These are phyloP conservation scores for Tolypocladium sp. DNA, from an alignment of 2,329 filamentous ascomycete species.

Conservation along the genomic window DNA sequence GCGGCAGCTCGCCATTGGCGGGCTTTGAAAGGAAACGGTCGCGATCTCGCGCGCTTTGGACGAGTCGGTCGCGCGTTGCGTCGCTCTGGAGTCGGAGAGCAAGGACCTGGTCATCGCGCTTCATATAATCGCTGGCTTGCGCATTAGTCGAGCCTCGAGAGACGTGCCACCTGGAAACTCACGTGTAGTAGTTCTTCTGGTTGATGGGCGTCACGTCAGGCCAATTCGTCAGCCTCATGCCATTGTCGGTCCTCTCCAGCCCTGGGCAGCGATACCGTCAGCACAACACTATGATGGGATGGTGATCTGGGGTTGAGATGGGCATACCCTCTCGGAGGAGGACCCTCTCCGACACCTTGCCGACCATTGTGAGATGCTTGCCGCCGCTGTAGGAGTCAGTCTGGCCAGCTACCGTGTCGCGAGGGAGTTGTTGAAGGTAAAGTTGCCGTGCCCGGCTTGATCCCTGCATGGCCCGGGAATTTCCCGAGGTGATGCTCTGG, in stretches of 20 bases:
- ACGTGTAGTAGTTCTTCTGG: conserved; percentile 99
- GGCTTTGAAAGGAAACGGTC: conserved; percentile 76
- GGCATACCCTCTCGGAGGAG: conserved; percentile 51
- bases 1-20: conserved; percentile 55
- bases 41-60: conserved; percentile 78
- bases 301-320: neutral
- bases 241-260: conserved; percentile 94
- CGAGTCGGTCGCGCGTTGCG: conserved; percentile 72
- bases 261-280: conserved; percentile 42
- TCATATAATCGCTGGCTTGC: conserved; percentile 75
- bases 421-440: neutral
- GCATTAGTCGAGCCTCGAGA: neutral
- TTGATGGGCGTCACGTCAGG: conserved; percentile 90
- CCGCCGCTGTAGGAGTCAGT: neutral
- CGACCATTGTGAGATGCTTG: conserved; percentile 39
- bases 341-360: conserved; percentile 56
- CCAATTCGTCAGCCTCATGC: conserved; percentile 93
- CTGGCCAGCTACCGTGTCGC: neutral
- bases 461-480: neutral
- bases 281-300: neutral
- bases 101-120: conserved; percentile 92
- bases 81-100: conserved; percentile 83
- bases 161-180: conserved; percentile 22
- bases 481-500: neutral
- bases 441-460: neutral